Evolutionary conservation across 768 basidiomycete genomes (phyloP), one percentile per base, ranked within the genome.

Genomic region (Sistotremastrum niveocremeum): DNA sequence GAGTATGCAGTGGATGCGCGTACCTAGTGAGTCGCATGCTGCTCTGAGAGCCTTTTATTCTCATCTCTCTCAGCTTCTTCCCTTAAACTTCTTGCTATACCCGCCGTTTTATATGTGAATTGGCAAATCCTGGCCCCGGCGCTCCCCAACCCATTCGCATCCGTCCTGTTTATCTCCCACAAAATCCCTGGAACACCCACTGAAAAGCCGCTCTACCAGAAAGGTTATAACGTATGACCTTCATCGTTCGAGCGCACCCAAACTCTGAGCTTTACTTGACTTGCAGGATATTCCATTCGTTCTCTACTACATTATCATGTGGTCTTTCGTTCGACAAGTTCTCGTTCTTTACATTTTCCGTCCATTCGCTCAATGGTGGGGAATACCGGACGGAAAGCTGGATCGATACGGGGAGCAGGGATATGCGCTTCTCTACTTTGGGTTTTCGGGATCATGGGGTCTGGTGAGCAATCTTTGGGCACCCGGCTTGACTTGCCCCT

Each of bases 331-430:
- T 38, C 79, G 94, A 32, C 90, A 97, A 62, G 56, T 69, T 39
- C 58, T 89, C 59, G 76, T 81, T 11, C 52, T 84, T 56, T 74
- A 73, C 46, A 34, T 88, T 7, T 76, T 79, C 39, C 65, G 67
- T 28, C 85, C 84, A 2, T 52, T 90, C 35, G 91, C 83, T 0
- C 71, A 67, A 34, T 68, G 71, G 48, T 78, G 82, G 46, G 84
- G 90, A 2, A 73, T 99, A 42, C 73, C 66, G 56, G 77, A 70
- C 50, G 58, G 58, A 28, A 95, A 93, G 61, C 60, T 90, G 9
- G 76, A 80, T 46, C 69, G 94, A 34, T 97, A 97, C 56, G 85
- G 79, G 12, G 94, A 99, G 65, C 94, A 94, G 58, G 79, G 76
- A 0, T 95, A 99, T 60, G 86, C 90, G 0, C 43, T 86, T 39